phyloP scores from a whole-genome alignment of 331 rosid genomes.

The Malus hybrid region DNA sequence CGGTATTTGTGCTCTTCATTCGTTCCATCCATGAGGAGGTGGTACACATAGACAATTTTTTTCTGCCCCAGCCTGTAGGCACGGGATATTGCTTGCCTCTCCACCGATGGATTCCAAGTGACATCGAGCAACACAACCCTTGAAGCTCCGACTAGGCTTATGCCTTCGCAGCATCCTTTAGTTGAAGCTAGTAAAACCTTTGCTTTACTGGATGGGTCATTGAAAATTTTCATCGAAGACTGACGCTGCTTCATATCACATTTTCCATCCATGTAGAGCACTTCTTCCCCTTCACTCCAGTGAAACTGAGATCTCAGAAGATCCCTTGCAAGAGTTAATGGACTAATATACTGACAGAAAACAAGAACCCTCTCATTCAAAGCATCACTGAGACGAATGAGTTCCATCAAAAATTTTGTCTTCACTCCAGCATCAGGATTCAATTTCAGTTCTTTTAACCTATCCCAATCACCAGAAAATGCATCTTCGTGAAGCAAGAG shows the following conservation, averaged over 20 bases:
- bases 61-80: slow-evolving; percentile 64
- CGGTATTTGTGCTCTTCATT: slow-evolving; percentile 38
- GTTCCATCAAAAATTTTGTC: slow-evolving; percentile 40
- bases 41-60: slow-evolving; percentile 43
- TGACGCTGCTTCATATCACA: slow-evolving; percentile 34
- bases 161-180: slow-evolving; percentile 57
- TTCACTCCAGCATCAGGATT: slow-evolving; percentile 45
- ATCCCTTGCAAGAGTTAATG: slow-evolving; percentile 32
- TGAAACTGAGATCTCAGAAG: slow-evolving; percentile 22
- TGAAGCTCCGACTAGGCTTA: slow-evolving; percentile 64
- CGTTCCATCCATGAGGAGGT: slow-evolving; percentile 43
- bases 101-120: slow-evolving; percentile 64
- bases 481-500: slow-evolving; percentile 7
- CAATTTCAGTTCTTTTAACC: slow-evolving; percentile 5
- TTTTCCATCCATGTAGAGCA: slow-evolving; percentile 38
- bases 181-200: slow-evolving; percentile 62
- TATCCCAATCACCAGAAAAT: background rate
- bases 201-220: slow-evolving; percentile 35
- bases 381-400: slow-evolving; percentile 30
- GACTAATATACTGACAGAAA: slow-evolving; percentile 48
- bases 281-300: slow-evolving; percentile 45
- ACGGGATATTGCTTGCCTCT: slow-evolving; percentile 59
- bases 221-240: slow-evolving; percentile 34
- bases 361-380: slow-evolving; percentile 53
- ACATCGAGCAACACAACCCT: slow-evolving; percentile 68